These are phyloP conservation scores for Gilbertella persicaria DNA, from an alignment of 371 early-diverging fungal species.

Conservation along the genomic window DNA sequence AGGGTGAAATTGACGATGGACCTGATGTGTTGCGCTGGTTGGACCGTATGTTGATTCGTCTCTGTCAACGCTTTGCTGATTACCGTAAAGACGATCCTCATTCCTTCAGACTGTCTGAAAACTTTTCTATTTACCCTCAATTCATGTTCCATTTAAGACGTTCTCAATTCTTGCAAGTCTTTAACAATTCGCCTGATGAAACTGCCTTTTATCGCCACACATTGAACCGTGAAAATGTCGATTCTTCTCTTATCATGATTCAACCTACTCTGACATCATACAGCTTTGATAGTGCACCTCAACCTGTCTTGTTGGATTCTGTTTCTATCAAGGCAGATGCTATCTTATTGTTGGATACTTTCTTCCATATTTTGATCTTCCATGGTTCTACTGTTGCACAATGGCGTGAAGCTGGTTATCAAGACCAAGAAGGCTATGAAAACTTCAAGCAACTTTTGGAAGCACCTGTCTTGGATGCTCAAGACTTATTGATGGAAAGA, in stretches of 20 bases:
- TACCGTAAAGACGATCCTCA: conserved; percentile 96
- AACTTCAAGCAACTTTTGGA: conserved; percentile 94
- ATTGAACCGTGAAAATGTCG: conserved; percentile 92
- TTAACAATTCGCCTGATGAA: conserved; percentile 99
- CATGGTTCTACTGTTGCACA: conserved; percentile 61
- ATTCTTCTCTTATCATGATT: conserved; percentile 98
- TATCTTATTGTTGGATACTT: conserved; percentile 97
- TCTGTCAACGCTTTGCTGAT: conserved; percentile 97
- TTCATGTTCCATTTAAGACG: conserved; percentile 99
- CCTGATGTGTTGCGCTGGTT: conserved; percentile 98
- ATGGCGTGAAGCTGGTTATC: conserved; percentile 65
- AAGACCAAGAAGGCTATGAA: conserved; percentile 53
- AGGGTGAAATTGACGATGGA: conserved; percentile 97
- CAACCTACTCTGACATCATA: conserved; percentile 98
- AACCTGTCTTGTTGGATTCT: conserved; percentile 97
- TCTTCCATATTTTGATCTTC: conserved; percentile 56
- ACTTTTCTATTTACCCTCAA: conserved; percentile 99
- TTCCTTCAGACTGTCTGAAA: conserved; percentile 90
- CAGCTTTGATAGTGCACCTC: conserved; percentile 86
- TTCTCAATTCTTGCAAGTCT: conserved; percentile 98
- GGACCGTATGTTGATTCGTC: conserved; percentile 98
- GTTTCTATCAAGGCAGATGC: conserved; percentile 96
- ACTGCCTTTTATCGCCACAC: conserved; percentile 96
- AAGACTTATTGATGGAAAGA: conserved; percentile 90
- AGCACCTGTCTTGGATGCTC: conserved; percentile 86